phyloP scores from a whole-genome alignment of 345 rosid species.

The Populus pruinosa region DNA sequence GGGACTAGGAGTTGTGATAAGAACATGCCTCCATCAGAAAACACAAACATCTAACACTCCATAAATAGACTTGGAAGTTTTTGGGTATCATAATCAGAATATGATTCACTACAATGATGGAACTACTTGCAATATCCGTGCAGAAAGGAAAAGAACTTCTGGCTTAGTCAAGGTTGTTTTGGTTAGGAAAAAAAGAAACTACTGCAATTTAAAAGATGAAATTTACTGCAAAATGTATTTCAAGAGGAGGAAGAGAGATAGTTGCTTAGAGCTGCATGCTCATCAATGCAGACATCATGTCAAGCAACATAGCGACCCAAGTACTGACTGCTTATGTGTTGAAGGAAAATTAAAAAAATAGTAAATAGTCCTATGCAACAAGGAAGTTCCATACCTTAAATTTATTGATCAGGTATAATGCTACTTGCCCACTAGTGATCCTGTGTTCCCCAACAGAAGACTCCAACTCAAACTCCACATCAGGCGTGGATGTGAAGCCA shows the following conservation, averaged over 20 bases:
- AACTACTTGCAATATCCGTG: too few relatives aligned
- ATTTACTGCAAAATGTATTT: too few relatives aligned
- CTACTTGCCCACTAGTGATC: conserved; percentile 63
- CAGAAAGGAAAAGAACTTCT: not conserved
- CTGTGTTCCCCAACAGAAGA: conserved; percentile 87
- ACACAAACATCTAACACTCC: not conserved
- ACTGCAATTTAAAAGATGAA: too few relatives aligned
- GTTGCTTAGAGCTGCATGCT: not conserved
- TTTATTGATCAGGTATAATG: conserved; percentile 61
- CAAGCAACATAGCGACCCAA: not conserved
- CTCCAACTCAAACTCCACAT: conserved; percentile 67
- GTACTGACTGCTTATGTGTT: not conserved
- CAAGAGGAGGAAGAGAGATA: too few relatives aligned
- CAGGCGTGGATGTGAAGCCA: conserved; percentile 89
- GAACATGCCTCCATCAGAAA: not conserved
- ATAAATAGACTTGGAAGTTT: not conserved
- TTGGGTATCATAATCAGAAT: not conserved
- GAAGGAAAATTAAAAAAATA: not conserved
- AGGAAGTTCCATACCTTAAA: conserved; percentile 61
- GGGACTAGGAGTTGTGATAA: not conserved
- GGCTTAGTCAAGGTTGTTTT: too few relatives aligned
- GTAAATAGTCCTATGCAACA: not conserved
- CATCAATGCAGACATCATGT: not conserved
- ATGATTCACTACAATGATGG: not conserved
- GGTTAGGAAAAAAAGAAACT: too few relatives aligned